phyloP scores from a whole-genome alignment of 2,329 filamentous ascomycete species.

The Nannizziopsis barbatae region DNA sequence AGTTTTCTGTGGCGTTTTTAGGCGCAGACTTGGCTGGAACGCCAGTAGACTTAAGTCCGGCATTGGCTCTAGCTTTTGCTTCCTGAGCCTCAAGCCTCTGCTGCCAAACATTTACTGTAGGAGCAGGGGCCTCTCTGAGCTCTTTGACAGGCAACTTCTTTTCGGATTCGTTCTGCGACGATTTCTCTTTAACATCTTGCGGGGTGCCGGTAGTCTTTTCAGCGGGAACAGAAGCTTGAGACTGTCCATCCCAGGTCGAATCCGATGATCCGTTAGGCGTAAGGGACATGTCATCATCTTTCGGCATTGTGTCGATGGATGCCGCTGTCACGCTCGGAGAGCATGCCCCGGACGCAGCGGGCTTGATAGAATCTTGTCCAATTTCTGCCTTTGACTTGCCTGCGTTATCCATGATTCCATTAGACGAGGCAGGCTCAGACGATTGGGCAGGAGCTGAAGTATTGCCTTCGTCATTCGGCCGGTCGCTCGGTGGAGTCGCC shows the following conservation, averaged over 20 bases:
- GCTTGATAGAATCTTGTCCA: constrained; percentile 17
- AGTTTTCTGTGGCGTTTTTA: constrained; percentile 18
- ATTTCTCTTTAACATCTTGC: constrained; percentile 42
- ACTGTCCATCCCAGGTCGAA: constrained; percentile 56
- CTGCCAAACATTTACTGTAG: constrained; percentile 78
- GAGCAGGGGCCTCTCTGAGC: constrained; percentile 69
- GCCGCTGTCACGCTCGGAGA: constrained; percentile 47
- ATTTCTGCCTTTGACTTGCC: not conserved
- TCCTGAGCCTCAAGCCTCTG: constrained; percentile 59
- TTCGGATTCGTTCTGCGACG: constrained; percentile 46
- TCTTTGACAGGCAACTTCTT: constrained; percentile 48
- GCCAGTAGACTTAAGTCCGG: constrained; percentile 23
- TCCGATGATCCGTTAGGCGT: constrained; percentile 49
- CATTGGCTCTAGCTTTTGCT: constrained; percentile 38
- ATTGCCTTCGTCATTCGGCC: constrained; percentile 22
- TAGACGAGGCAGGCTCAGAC: constrained; percentile 7
- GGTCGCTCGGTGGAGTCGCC: constrained; percentile 23
- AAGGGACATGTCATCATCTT: constrained; percentile 51
- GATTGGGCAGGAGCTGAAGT: constrained; percentile 26
- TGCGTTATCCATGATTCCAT: not conserved
- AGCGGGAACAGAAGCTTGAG: constrained; percentile 50
- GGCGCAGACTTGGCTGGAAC: constrained; percentile 20
- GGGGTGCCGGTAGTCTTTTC: constrained; percentile 41
- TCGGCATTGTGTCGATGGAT: constrained; percentile 43
- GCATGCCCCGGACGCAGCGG: constrained; percentile 32